Percentiles rank a stretch among this genome's conserved stretches.
These are phyloP conservation scores for Paracamarosporium sp. DNA, from an alignment of 2,329 filamentous ascomycete species.

Conservation along the genomic window DNA sequence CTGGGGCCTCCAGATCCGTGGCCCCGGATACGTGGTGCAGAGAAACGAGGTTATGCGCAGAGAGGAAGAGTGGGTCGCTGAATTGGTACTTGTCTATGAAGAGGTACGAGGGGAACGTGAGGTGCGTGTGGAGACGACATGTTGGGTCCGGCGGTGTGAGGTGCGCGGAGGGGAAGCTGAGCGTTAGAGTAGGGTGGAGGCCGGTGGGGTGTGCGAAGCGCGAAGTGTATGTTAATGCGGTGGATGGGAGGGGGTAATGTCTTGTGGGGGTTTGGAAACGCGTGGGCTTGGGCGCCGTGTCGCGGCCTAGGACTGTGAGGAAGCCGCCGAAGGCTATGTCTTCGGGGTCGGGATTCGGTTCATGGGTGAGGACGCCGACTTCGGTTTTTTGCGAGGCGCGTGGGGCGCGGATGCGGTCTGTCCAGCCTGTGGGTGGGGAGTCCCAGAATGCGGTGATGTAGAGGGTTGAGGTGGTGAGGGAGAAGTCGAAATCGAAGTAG, in stretches of 20 bases:
- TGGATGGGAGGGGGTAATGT: conserved; percentile 65
- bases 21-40: conserved; percentile 75
- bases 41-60: conserved; percentile 77
- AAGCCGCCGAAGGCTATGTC: conserved; percentile 82
- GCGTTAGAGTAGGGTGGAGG: conserved; percentile 80
- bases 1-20: conserved; percentile 89
- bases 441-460: conserved; percentile 71
- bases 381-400: conserved; percentile 67
- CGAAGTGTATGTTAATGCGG: conserved; percentile 68
- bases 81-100: conserved; percentile 92
- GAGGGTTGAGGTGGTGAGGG: conserved; percentile 70
- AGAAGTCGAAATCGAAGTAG: conserved; percentile 79
- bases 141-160: conserved; percentile 54
- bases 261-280: conserved; percentile 88
- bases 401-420: conserved; percentile 48
- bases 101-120: conserved; percentile 80
- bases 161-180: conserved; percentile 67
- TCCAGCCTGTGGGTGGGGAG: conserved; percentile 49
- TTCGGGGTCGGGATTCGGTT: conserved; percentile 69
- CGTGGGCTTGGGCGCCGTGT: conserved; percentile 72
- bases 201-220: conserved; percentile 75
- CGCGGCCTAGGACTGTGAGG: conserved; percentile 78
- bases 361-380: conserved; percentile 77
- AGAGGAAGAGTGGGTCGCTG: conserved; percentile 74
- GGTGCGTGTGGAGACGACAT: conserved; percentile 78